These are phyloP conservation scores for Cercophora scortea DNA, from an alignment of 495 filamentous ascomycete genomes.

Conservation along the genomic window DNA sequence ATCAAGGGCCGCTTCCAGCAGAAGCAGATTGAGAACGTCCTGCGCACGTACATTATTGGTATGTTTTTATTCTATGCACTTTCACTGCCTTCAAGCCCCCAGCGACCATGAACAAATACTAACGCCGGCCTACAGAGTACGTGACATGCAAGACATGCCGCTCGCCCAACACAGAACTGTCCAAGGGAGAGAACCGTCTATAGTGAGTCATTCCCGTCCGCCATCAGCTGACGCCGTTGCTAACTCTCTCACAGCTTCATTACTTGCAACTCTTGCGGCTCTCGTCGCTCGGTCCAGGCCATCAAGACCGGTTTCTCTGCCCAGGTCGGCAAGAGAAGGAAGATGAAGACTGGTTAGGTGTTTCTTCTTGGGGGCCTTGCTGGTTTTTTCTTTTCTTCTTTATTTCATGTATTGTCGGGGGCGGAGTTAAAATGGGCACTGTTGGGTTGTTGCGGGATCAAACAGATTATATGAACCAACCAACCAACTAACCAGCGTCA, in stretches of 20 bases:
- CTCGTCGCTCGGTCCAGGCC: conserved; percentile 81
- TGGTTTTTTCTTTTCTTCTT: conserved; percentile 7
- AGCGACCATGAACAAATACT: not conserved
- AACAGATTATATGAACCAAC: too few species aligned
- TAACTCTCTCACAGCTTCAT: conserved; percentile 24
- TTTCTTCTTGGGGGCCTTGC: conserved; percentile 2
- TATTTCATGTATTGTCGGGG: not conserved
- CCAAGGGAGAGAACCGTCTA: conserved; percentile 96
- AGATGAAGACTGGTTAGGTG: conserved; percentile 34
- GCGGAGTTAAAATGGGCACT: too few species aligned
- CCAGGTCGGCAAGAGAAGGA: conserved; percentile 91
- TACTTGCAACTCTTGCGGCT: conserved; percentile 66
- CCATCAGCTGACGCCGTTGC: too few species aligned
- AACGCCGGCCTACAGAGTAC: conserved; percentile 58
- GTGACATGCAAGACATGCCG: conserved; percentile 98
- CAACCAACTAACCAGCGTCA: too few species aligned
- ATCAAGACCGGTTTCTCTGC: conserved; percentile 99
- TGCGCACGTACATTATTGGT: conserved; percentile 81
- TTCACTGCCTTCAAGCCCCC: not conserved
- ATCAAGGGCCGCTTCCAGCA: conserved; percentile 99
- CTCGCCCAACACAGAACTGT: conserved; percentile 88
- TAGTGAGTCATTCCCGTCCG: conserved; percentile 14
- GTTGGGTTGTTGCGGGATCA: too few species aligned
- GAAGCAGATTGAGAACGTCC: conserved; percentile 93
- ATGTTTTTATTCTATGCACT: conserved; percentile 25